Percentiles rank a stretch among this genome's conserved stretches.
These are phyloP conservation scores for Przewalskia tangutica DNA, from an alignment of 257 asterid species.

Conservation along the genomic window DNA sequence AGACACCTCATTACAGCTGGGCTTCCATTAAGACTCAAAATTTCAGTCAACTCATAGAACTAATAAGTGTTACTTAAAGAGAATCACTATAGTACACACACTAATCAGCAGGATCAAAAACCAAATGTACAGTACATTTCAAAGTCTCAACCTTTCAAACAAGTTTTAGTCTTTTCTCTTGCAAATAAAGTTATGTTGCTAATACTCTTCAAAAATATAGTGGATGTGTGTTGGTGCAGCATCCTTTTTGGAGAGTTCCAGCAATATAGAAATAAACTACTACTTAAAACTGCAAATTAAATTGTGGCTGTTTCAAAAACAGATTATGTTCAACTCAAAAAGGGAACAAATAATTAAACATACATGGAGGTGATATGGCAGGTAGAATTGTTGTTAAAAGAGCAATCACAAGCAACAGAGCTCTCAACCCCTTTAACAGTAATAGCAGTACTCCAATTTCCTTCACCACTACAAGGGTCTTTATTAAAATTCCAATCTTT, in stretches of 20 bases:
- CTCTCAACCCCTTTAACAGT: conserved; percentile 53
- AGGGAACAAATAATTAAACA: background rate
- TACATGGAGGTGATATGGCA: conserved; percentile 71
- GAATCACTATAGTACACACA: background rate
- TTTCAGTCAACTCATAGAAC: conserved; percentile 26
- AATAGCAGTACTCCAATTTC: conserved; percentile 63
- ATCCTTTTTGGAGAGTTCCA: too few species aligned
- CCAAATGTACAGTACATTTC: background rate
- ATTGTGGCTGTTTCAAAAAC: background rate
- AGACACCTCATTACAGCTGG: conserved; percentile 42
- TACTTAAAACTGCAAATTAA: background rate
- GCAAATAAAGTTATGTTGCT: background rate
- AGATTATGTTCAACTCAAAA: background rate
- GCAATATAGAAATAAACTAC: background rate
- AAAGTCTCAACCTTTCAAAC: background rate
- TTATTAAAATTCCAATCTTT: conserved; percentile 67
- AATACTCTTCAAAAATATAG: too few species aligned
- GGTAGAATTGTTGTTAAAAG: conserved; percentile 41
- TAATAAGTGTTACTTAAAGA: background rate
- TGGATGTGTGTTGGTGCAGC: too few species aligned
- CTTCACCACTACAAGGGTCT: conserved; percentile 71
- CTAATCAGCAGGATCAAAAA: background rate
- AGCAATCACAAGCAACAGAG: conserved; percentile 59
- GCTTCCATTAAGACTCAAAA: conserved; percentile 17
- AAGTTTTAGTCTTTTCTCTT: background rate